Conservation (phyloP, 306 rosid species). For the Elaeagnus macrophylla region DNA sequence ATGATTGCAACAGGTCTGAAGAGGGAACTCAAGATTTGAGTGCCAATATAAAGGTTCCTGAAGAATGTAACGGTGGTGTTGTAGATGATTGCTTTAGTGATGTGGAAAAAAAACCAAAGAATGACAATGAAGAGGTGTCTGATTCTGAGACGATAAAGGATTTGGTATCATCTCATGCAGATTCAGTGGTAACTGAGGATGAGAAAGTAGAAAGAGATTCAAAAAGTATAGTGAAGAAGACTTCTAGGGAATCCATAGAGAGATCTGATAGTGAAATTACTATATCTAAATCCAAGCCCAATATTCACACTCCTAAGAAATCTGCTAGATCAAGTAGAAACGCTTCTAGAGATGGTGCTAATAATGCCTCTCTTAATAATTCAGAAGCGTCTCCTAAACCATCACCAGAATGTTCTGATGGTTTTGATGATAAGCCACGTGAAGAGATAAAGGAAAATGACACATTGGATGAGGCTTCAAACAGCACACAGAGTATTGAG, state of each 20-base stretch:
- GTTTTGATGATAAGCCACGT: slow-evolving; percentile 44
- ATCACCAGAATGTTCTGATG: slow-evolving; percentile 49
- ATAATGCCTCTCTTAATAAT: slow-evolving; percentile 26
- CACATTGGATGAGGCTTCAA: slow-evolving; percentile 42
- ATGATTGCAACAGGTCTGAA: slow-evolving; percentile 61
- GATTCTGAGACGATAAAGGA: slow-evolving; percentile 64
- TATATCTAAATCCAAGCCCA: slow-evolving; percentile 32
- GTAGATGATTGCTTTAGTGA: slow-evolving; percentile 42
- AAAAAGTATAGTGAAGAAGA: slow-evolving; percentile 24
- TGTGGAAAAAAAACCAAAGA: slow-evolving; percentile 49
- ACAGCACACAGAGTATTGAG: slow-evolving; percentile 28
- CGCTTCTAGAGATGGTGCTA: slow-evolving; percentile 27
- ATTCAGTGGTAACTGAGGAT: slow-evolving; percentile 44
- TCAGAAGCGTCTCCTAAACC: slow-evolving; percentile 30
- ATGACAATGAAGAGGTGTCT: slow-evolving; percentile 56
- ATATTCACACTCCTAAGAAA: slow-evolving; percentile 31
- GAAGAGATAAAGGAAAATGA: slow-evolving; percentile 37
- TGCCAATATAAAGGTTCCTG: slow-evolving; percentile 32
- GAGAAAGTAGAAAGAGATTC: slow-evolving; percentile 53
- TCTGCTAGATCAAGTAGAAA: slow-evolving; percentile 29
- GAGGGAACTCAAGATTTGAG: slow-evolving; percentile 34
- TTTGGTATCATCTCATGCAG: slow-evolving; percentile 65
- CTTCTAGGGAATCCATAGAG: slow-evolving; percentile 36
- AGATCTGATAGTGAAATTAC: slow-evolving; percentile 24
- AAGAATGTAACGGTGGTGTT: slow-evolving; percentile 40